Percentiles rank a stretch among this genome's conserved stretches.
These are phyloP conservation scores for Heimioporus punctisporus DNA, from an alignment of 1,284 basidiomycete genomes.

Conservation along the genomic window DNA sequence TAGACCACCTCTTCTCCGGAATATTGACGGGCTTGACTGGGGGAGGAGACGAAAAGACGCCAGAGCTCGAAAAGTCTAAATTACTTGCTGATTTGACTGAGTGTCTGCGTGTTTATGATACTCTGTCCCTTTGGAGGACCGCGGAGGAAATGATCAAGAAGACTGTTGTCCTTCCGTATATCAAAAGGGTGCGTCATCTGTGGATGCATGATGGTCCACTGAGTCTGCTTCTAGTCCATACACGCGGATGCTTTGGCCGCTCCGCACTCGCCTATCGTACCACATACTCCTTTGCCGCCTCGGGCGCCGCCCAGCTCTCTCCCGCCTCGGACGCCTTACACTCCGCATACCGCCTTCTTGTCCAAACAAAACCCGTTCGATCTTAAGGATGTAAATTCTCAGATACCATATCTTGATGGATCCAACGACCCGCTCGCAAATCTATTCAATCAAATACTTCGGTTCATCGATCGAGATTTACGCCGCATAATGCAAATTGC, in stretches of 20 bases:
- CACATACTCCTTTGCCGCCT: constrained; percentile 55
- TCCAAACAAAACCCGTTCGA: constrained; percentile 51
- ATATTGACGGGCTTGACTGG: constrained; percentile 52
- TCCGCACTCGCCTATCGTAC: constrained; percentile 74
- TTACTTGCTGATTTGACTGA: constrained; percentile 68
- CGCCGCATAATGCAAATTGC: constrained; percentile 76
- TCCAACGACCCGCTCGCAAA: constrained; percentile 65
- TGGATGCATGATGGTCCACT: background rate
- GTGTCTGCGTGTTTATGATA: constrained; percentile 84
- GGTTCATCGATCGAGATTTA: constrained; percentile 78
- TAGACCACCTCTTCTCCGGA: constrained; percentile 77
- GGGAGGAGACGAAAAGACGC: constrained; percentile 43
- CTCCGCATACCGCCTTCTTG: constrained; percentile 63
- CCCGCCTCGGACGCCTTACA: constrained; percentile 72
- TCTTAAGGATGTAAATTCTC: constrained; percentile 23
- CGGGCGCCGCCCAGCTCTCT: constrained; percentile 34
- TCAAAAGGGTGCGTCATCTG: constrained; percentile 64
- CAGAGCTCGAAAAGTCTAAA: constrained; percentile 68
- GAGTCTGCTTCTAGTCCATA: constrained; percentile 58
- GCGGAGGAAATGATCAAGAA: constrained; percentile 84
- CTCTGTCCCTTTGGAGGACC: constrained; percentile 78
- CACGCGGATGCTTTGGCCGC: constrained; percentile 66
- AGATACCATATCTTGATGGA: constrained; percentile 60
- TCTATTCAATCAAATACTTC: constrained; percentile 82
- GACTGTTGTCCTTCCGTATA: constrained; percentile 72